Evolutionary conservation across 306 rosid species (phyloP), one percentile per base, ranked within the genome.

Genomic region (Cyclanthera cordifolia): DNA sequence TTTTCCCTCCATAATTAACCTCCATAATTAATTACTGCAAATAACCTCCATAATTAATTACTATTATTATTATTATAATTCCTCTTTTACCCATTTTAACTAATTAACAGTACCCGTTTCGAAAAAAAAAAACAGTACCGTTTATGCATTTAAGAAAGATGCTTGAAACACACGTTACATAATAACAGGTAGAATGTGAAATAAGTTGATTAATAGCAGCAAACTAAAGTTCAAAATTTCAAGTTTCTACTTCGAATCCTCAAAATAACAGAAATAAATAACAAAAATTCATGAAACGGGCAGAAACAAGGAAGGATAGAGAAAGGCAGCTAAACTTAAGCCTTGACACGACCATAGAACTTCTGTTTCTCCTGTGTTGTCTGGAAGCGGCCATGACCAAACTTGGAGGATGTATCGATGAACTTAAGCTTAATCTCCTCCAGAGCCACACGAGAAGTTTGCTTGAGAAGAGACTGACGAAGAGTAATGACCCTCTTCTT

Each of bases 371-470:
- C 96, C 49, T 80, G 85, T 2, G 88, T 83, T 14, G 96, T 83
- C 95, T 90, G 96, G 96, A 90, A 87, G 60, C 96, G 96, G 8
- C 95, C 95, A 53, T 90, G 96, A 0, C 96, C 95, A 14, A 87
- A 87, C 82, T 90, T 90, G 11, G 95, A 90, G 16, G 96, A 87
- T 17, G 96, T 90, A 67, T 90, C 96, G 0, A 90, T 85, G 79
- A 87, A 90, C 89, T 90, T 90, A 72, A 87, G 89, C 1, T 83
- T 84, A 86, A 90, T 90, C n/a, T 85, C 89, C 81, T 90, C 96
- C 0, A 81, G 69, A 0, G 96, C 95, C 53, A 87, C 71, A 52
- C 95, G 89, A 5, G 96, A 85, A 43, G 95, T 90, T 73, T 87
- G 95, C 79, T 87, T 90, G 19, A 90, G 85, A 27, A 90, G 86